Evolutionary conservation across 129 eudicot species (phyloP), one percentile per base, ranked within the genome.

Genomic region (Lactuca sativa): DNA sequence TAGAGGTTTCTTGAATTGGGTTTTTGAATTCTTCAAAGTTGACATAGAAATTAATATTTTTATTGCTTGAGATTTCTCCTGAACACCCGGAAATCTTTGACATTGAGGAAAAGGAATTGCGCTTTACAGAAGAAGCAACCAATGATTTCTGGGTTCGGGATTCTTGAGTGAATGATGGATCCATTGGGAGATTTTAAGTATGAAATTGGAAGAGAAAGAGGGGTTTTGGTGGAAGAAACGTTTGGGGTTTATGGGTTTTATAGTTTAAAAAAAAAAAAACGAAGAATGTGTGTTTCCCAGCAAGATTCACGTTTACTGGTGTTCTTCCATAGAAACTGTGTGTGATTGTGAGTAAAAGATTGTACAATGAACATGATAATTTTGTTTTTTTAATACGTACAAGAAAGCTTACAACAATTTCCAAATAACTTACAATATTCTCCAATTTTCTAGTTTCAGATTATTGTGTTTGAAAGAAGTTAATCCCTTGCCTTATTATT

Each of bases 1-100:
- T 55, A 21, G 67, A 65, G 55, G 78, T 78, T 55, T 72, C 64
- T 33, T 59, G 54, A 6, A 91, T 38, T 9, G 90, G 92, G 53
- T 41, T 40, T 52, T 77, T 81, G 68, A 83, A 83, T 57, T 87
- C 90, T 18, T 65, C 33, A 68, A 85, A 88, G 68, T 85, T 87
- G 59, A 79, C 55, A 73, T 85, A 91, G 74, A 83, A 79, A 59
- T 85, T 84, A 6, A 85, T 81, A 58, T 88, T 88, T 54, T 83
- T 81, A 4, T 71, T 79, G 30, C 66, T 68, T 7, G 97, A 86
- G 34, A 91, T 54, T 56, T 62, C 77, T 47, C 86, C 72, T 5
- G 95, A 81, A 38, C 90, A 91, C 18, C 80, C 92, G 0, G 92
- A 87, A 9, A 88, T 80, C 71, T 83, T 87, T 9, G 91, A 56